Conservation (phyloP, 129 eudicot species). For the Ambrosia artemisiifolia region DNA sequence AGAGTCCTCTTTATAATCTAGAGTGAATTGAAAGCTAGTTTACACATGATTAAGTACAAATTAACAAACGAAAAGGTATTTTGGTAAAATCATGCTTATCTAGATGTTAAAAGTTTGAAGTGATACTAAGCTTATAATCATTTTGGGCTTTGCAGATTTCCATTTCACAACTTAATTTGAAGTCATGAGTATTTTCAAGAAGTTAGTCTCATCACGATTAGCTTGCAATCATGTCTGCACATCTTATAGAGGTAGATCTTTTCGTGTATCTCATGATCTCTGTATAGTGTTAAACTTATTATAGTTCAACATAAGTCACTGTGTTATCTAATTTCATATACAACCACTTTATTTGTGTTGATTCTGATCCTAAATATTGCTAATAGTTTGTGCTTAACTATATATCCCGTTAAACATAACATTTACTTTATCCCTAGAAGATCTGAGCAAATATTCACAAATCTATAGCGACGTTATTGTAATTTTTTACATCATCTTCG, state of each 20-base stretch:
- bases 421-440: not conserved
- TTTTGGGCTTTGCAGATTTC: conserved; percentile 17
- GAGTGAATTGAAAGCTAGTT: not conserved
- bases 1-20: not conserved
- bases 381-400: not conserved
- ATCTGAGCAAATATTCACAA: not conserved
- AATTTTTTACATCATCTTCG: conserved; percentile 4
- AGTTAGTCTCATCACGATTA: conserved; percentile 36
- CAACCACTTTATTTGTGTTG: not conserved
- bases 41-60: not conserved
- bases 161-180: not conserved
- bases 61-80: not conserved
- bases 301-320: not conserved
- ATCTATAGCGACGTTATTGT: not conserved
- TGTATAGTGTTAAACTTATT: not conserved
- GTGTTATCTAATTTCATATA: not conserved
- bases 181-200: conserved; percentile 52
- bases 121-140: not conserved
- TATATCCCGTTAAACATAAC: not conserved
- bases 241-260: conserved; percentile 44
- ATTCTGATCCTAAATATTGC: not conserved
- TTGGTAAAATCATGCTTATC: not conserved
- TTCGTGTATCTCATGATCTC: not conserved
- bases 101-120: not conserved
- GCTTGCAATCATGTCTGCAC: conserved; percentile 25